Evolutionary conservation across 1,284 basidiomycete genomes (phyloP).

Genomic region (Lignosus rhinocerotis): DNA sequence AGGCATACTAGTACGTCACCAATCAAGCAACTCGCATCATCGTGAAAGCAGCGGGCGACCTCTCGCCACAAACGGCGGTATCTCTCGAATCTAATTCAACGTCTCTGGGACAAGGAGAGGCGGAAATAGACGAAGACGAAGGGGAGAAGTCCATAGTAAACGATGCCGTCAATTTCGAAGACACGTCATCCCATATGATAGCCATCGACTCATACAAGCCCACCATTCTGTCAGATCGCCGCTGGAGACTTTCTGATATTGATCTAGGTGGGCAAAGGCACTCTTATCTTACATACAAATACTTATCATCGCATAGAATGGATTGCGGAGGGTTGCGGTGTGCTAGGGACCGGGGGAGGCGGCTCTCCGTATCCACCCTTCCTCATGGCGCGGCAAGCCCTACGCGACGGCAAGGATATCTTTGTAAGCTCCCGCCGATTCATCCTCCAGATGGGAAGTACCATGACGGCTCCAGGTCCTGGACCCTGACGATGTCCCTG

Average conservation of each 20-base stretch:
- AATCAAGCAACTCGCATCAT: slow-evolving; percentile 52
- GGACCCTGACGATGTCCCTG: slow-evolving; percentile 29
- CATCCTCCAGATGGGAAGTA: neutral
- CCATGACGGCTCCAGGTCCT: slow-evolving; percentile 20
- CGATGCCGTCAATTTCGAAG: slow-evolving; percentile 6
- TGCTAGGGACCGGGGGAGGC: slow-evolving; percentile 56
- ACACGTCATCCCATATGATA: neutral
- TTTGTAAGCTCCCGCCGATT: slow-evolving; percentile 33
- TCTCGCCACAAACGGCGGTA: slow-evolving; percentile 18
- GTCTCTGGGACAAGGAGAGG: slow-evolving; percentile 29
- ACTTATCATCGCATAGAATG: slow-evolving; percentile 37
- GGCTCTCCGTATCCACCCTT: slow-evolving; percentile 52
- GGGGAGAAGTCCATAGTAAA: slow-evolving; percentile 11
- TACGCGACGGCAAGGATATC: slow-evolving; percentile 45
- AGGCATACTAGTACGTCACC: slow-evolving; percentile 43
- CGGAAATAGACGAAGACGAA: slow-evolving; percentile 18
- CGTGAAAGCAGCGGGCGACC: slow-evolving; percentile 48
- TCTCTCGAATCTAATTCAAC: neutral
- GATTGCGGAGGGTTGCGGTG: slow-evolving; percentile 55
- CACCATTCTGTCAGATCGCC: slow-evolving; percentile 27
- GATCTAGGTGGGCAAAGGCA: slow-evolving; percentile 31
- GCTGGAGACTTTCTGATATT: slow-evolving; percentile 37
- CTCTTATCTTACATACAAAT: too few species aligned
- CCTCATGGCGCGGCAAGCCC: slow-evolving; percentile 47
- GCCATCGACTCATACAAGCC: slow-evolving; percentile 36